Percentiles rank a stretch among this genome's conserved stretches.
Evolutionary conservation across 768 basidiomycete genomes (phyloP).

Genomic region (Tricholoma saponaceum): DNA sequence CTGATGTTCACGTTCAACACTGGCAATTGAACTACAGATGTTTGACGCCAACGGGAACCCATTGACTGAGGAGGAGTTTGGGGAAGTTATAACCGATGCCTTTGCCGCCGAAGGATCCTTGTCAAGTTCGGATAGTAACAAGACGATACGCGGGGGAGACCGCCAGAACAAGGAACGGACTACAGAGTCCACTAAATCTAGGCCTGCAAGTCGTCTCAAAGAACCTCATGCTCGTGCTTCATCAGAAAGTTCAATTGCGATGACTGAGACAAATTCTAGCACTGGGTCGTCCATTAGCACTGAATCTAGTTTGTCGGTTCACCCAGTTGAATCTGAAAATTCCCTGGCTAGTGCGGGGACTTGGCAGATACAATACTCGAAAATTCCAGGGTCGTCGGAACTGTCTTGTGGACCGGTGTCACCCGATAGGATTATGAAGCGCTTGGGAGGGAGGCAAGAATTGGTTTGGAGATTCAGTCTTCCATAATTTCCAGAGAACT

Average conservation of each 20-base stretch:
- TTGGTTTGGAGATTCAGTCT: conserved; percentile 4
- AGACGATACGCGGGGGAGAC: conserved; percentile 16
- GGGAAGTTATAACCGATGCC: conserved; percentile 21
- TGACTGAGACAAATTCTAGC: neutral
- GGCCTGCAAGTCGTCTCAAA: neutral
- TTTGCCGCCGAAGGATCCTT: neutral
- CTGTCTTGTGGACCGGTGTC: conserved; percentile 25
- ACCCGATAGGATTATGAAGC: conserved; percentile 4
- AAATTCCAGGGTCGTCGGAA: conserved; percentile 30
- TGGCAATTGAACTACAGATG: conserved; percentile 9
- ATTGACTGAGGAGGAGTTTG: conserved; percentile 17
- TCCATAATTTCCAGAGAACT: neutral
- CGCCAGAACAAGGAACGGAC: neutral
- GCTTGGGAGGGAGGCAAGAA: conserved; percentile 1
- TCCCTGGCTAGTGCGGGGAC: neutral
- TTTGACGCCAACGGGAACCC: neutral
- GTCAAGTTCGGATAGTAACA: conserved; percentile 14
- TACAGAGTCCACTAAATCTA: neutral
- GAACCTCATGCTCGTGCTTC: neutral
- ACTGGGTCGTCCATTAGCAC: no score
- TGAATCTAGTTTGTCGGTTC: neutral
- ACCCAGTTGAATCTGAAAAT: neutral
- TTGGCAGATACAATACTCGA: conserved; percentile 40
- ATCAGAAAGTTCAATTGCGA: conserved; percentile 7
- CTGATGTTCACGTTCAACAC: conserved; percentile 3